A percentile compares a stretch with the other conserved stretches of the same genome.
phyloP scores from a whole-genome alignment of 1,284 basidiomycete genomes.

The Austroboletus novae-zelandiae region DNA sequence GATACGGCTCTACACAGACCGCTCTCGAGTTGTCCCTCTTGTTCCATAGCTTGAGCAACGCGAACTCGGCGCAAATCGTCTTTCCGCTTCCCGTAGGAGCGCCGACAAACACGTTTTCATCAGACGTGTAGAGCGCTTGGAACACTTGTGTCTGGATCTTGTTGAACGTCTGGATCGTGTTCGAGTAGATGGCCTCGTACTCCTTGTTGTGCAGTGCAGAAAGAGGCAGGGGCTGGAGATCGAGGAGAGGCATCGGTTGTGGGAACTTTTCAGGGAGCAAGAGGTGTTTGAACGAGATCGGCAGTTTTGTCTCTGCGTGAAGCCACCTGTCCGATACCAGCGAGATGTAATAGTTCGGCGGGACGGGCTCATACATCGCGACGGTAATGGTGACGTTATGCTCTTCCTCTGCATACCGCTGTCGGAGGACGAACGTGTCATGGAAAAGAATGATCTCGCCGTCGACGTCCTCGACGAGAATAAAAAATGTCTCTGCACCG shows the following conservation, averaged over 20 bases:
- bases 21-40: slow-evolving; percentile 85
- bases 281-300: slow-evolving; percentile 97
- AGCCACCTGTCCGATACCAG: slow-evolving; percentile 95
- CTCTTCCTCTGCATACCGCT: slow-evolving; percentile 90
- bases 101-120: slow-evolving; percentile 95
- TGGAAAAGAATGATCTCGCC: slow-evolving; percentile 95
- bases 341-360: slow-evolving; percentile 97
- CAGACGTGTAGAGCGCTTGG: slow-evolving; percentile 94
- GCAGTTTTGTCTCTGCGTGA: slow-evolving; percentile 90
- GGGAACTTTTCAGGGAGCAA: slow-evolving; percentile 98
- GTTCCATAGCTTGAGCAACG: slow-evolving; percentile 89
- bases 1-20: slow-evolving; percentile 95
- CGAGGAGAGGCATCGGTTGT: slow-evolving; percentile 87
- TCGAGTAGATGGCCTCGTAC: slow-evolving; percentile 83
- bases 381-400: slow-evolving; percentile 94
- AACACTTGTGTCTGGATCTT: slow-evolving; percentile 99
- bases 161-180: slow-evolving; percentile 84
- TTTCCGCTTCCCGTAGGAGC: slow-evolving; percentile 97
- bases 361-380: slow-evolving; percentile 95
- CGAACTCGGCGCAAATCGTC: slow-evolving; percentile 97
- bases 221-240: slow-evolving; percentile 88
- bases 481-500: slow-evolving; percentile 84
- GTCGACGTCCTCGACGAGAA: slow-evolving; percentile 95
- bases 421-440: slow-evolving; percentile 88
- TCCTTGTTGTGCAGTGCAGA: slow-evolving; percentile 91